These are phyloP conservation scores for Citrus maxima DNA, from an alignment of 345 rosid species.

Conservation along the genomic window DNA sequence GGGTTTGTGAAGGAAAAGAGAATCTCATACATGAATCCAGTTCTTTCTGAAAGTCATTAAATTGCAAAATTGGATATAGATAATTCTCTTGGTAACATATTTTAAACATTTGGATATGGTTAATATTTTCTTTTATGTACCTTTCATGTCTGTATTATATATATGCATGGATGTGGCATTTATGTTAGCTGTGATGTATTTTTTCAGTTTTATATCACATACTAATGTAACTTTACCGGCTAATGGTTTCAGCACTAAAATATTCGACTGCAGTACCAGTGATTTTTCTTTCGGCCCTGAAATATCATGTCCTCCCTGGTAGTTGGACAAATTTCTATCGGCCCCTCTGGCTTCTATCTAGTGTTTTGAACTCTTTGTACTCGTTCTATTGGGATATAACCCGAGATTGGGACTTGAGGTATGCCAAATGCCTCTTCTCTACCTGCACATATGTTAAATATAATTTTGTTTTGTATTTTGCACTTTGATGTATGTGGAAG, in stretches of 20 bases:
- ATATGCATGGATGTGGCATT: neutral
- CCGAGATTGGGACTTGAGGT: conserved; percentile 98
- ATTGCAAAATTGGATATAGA: neutral
- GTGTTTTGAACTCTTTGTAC: conserved; percentile 76
- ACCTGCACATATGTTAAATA: neutral
- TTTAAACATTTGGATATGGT: neutral
- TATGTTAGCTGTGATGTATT: neutral
- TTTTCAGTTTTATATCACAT: neutral
- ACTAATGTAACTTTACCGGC: conserved; percentile 23
- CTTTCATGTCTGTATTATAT: neutral
- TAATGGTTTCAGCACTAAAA: conserved; percentile 72
- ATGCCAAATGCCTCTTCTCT: conserved; percentile 11
- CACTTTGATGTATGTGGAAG: neutral
- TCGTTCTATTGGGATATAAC: conserved; percentile 97
- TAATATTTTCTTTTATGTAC: neutral
- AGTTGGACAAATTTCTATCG: conserved; percentile 79
- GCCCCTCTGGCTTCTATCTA: conserved; percentile 87
- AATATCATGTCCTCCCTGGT: conserved; percentile 70
- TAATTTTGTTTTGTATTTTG: neutral
- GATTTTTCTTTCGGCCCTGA: conserved; percentile 93
- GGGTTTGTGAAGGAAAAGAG: no score
- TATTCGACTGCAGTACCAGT: conserved; percentile 92
- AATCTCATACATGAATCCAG: neutral
- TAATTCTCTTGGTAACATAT: neutral
- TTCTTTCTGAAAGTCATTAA: neutral